Percentiles rank a stretch among this genome's conserved stretches.
These are phyloP conservation scores for Podospora tetraspora DNA, from an alignment of 495 filamentous ascomycete genomes.

Conservation along the genomic window DNA sequence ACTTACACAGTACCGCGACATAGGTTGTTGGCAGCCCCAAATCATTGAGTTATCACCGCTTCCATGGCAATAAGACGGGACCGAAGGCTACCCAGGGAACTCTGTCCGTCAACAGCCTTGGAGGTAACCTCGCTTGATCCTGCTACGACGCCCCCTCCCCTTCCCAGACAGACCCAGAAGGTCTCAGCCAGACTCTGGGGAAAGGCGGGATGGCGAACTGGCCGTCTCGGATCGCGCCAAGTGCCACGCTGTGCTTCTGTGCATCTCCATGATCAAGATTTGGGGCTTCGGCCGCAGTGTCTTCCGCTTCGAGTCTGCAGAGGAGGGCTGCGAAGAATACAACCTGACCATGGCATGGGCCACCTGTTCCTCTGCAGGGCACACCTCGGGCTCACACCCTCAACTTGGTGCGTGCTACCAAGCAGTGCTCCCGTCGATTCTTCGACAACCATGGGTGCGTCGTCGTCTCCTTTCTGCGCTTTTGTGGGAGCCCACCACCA, in stretches of 20 bases:
- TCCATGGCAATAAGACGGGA: not conserved
- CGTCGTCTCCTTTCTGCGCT: not conserved
- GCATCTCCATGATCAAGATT: not conserved
- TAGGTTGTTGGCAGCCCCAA: not conserved
- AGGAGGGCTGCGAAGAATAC: not conserved
- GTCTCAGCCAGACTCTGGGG: constrained; percentile 12
- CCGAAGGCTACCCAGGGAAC: not conserved
- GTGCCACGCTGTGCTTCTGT: constrained; percentile 5
- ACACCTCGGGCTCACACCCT: not conserved
- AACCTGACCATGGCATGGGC: not conserved
- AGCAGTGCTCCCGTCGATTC: not conserved
- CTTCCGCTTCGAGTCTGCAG: not conserved
- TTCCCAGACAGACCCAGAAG: not conserved
- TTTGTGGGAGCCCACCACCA: not conserved
- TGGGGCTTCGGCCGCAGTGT: constrained; percentile 7
- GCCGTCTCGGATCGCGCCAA: constrained; percentile 8
- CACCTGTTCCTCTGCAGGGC: not conserved
- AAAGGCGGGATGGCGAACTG: constrained; percentile 5
- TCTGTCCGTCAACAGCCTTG: not conserved
- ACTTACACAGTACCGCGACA: no score
- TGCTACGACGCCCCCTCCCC: not conserved
- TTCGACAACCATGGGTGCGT: not conserved
- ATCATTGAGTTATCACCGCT: not conserved
- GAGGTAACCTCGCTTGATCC: not conserved
- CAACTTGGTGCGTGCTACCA: not conserved